A percentile compares a stretch with the other conserved stretches of the same genome.
These are phyloP conservation scores for Cornus controversa DNA, from an alignment of 148 eudicot genomes.

Conservation along the genomic window DNA sequence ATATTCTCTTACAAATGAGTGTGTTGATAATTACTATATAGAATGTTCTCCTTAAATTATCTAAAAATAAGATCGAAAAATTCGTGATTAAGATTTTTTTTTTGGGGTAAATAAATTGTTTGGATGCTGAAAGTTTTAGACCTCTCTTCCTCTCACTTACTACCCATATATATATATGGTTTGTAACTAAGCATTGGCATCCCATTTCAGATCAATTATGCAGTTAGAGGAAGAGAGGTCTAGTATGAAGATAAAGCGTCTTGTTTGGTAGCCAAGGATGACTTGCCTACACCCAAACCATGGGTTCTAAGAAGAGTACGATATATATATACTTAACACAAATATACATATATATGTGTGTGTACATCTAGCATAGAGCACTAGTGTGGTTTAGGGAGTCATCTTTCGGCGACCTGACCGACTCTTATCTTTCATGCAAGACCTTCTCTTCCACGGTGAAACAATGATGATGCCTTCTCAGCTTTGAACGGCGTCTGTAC, in stretches of 20 bases:
- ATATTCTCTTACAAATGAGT: too few species aligned
- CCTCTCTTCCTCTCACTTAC: not conserved
- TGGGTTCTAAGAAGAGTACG: too few species aligned
- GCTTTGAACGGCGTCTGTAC: too few species aligned
- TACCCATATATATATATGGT: not conserved
- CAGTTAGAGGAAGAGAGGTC: conserved; percentile 8
- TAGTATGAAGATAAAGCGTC: conserved; percentile 10
- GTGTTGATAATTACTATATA: too few species aligned
- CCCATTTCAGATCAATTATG: not conserved
- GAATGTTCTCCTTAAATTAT: not conserved
- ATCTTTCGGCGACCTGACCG: not conserved
- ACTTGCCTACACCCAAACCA: conserved; percentile 14
- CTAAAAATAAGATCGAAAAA: too few species aligned
- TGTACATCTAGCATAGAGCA: not conserved
- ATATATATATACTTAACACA: too few species aligned
- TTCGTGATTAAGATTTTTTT: too few species aligned
- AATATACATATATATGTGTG: too few species aligned
- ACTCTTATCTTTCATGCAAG: conserved; percentile 5
- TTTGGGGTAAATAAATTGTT: too few species aligned
- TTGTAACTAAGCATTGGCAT: not conserved
- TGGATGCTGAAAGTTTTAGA: not conserved
- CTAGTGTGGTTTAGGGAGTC: not conserved
- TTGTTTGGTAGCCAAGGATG: conserved; percentile 22
- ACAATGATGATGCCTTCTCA: too few species aligned
- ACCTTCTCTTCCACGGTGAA: conserved; percentile 4